A percentile compares a stretch with the other conserved stretches of the same genome.
These are phyloP conservation scores for Yarrowia galli DNA, from an alignment of 1,139 yeast genomes.

Conservation along the genomic window DNA sequence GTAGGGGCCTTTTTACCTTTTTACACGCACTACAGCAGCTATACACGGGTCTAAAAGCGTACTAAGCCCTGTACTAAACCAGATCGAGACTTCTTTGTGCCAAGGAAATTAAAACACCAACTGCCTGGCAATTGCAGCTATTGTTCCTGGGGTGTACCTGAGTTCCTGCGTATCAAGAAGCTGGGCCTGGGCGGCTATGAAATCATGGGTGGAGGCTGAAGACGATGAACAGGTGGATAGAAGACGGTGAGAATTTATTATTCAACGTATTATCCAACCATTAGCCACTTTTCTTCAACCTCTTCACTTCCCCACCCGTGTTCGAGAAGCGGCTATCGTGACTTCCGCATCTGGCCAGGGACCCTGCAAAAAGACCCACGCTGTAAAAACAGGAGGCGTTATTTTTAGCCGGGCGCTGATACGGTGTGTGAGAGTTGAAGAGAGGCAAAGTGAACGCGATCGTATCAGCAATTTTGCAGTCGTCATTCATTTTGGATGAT, in stretches of 20 bases:
- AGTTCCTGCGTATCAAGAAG: background rate
- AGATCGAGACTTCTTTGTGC: background rate
- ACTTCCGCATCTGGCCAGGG: constrained; percentile 13
- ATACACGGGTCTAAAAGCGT: background rate
- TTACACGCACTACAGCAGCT: background rate
- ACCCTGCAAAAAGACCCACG: constrained; percentile 29
- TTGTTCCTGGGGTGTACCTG: background rate
- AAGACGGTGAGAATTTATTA: too few species aligned
- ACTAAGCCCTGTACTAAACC: background rate
- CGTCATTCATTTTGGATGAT: background rate
- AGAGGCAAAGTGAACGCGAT: too few species aligned
- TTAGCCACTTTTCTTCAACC: background rate
- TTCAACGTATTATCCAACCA: too few species aligned
- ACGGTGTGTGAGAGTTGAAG: too few species aligned
- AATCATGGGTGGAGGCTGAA: too few species aligned
- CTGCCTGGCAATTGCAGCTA: background rate
- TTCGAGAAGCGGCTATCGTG: background rate
- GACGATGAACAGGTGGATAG: too few species aligned
- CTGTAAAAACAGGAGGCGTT: constrained; percentile 27
- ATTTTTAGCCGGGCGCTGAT: constrained; percentile 4
- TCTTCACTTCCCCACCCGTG: too few species aligned
- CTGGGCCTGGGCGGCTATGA: too few species aligned
- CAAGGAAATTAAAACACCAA: background rate
- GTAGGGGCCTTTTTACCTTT: background rate
- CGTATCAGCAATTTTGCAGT: background rate